Evolutionary conservation across 305 asterid species (phyloP).

Genomic region (Solanum hybrid): DNA sequence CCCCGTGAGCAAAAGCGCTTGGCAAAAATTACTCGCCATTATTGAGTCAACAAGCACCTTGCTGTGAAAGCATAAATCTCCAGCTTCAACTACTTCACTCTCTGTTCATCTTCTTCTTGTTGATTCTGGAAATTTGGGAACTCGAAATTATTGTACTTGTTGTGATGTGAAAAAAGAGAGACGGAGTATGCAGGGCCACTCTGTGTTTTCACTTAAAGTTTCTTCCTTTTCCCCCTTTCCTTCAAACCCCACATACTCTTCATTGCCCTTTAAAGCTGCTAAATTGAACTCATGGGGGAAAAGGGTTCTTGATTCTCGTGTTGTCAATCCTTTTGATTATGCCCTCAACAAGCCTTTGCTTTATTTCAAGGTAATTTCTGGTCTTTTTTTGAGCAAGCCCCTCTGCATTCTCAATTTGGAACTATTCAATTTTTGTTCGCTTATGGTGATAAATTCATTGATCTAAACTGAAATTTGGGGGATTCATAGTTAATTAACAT

Average conservation of each 20-base stretch:
- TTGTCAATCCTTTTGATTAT: constrained; percentile 10
- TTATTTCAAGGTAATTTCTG: constrained; percentile 23
- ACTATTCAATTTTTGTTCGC: not conserved
- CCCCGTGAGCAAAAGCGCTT: not conserved
- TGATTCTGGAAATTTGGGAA: not conserved
- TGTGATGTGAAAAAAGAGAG: not conserved
- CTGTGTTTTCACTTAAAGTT: constrained; percentile 13
- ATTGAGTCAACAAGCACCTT: not conserved
- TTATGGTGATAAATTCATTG: not conserved
- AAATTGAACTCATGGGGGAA: constrained; percentile 8
- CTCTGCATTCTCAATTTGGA: not conserved
- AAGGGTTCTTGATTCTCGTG: constrained; percentile 10
- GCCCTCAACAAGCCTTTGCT: constrained; percentile 8
- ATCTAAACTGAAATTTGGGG: not conserved
- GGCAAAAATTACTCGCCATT: not conserved
- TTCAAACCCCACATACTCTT: constrained; percentile 7
- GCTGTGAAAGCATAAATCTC: not conserved
- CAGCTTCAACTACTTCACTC: not conserved
- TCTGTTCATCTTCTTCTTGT: not conserved
- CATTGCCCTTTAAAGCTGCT: constrained; percentile 4
- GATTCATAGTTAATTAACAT: not conserved
- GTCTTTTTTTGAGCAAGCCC: not conserved
- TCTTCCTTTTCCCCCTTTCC: constrained; percentile 3
- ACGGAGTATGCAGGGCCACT: constrained; percentile 31
- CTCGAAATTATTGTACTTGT: not conserved